Evolutionary conservation across 352 stramenopile species (phyloP).

Genomic region (Albugo laibachii): DNA sequence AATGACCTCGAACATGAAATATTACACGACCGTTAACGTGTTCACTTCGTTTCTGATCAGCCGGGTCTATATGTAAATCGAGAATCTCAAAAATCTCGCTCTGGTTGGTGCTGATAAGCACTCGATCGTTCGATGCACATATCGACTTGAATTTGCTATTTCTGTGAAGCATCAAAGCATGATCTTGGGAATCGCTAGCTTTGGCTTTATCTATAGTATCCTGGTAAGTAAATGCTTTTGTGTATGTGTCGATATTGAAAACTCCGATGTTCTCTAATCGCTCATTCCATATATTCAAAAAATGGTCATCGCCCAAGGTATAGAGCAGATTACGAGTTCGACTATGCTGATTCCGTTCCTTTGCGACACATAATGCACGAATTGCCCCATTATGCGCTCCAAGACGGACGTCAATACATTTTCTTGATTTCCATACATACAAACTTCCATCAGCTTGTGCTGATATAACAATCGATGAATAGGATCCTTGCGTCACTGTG

Average conservation of each 20-base stretch:
- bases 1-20: slow-evolving; percentile 38
- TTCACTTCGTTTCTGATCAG: neutral
- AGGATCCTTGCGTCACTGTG: slow-evolving; percentile 6
- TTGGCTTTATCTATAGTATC: neutral
- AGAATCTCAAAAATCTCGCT: slow-evolving; percentile 79
- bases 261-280: slow-evolving; percentile 23
- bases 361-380: slow-evolving; percentile 22
- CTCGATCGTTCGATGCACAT: slow-evolving; percentile 27
- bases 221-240: no score
- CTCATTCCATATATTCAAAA: slow-evolving; percentile 32
- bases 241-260: slow-evolving; percentile 15
- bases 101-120: slow-evolving; percentile 67
- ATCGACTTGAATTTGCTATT: slow-evolving; percentile 29
- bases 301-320: slow-evolving; percentile 32
- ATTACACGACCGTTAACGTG: slow-evolving; percentile 4
- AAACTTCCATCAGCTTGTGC: slow-evolving; percentile 46
- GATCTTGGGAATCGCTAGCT: slow-evolving; percentile 17
- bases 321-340: slow-evolving; percentile 13
- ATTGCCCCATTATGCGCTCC: slow-evolving; percentile 25
- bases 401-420: slow-evolving; percentile 26
- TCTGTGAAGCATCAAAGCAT: slow-evolving; percentile 15
- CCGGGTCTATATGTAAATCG: slow-evolving; percentile 3
- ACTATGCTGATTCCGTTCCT: slow-evolving; percentile 12
- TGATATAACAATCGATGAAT: slow-evolving; percentile 17
- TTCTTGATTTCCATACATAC: slow-evolving; percentile 51